Base-by-base conservation (phyloP, 306 rosid genomes). In the Urtica urens region DNA sequence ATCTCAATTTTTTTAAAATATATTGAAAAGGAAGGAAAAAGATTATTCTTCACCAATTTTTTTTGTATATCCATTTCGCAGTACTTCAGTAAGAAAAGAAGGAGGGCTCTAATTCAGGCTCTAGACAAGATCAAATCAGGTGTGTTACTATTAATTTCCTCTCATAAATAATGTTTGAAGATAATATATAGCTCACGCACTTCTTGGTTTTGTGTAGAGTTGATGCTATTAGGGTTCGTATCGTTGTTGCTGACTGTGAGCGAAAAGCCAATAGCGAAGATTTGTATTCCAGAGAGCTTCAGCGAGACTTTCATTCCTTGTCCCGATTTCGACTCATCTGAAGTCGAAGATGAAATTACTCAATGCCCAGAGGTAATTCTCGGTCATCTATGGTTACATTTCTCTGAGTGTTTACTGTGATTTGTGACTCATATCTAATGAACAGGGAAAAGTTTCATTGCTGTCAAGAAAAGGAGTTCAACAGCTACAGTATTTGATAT, bases 71-170 rank as follows among this genome's bases (percentile, higher is more conserved):
- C n/a, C n/a, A n/a, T n/a, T 28, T n/a, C 24, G 27, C 61, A 74
- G 81, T 68, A 67, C 43, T 72, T 78, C n/a, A 53, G 43, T 42
- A 68, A 44, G 50, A 58, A 41, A 45, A 66, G 65, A 46, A 71
- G 52, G 67, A 68, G 56, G 17, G 51, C 81, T 19, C 81, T 78
- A 33, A 28, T 43, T 49, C 65, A 44, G 23, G 86, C 77, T 39
- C 71, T 78, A 49, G 70, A 78, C 47, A 71, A 65, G 50, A 68
- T 71, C 49, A 68, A 74, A 57, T 71, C 79, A 24, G 76, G 86
- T 78, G 21, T 29, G 62, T 14, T 10, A 35, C n/a, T n/a, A n/a
- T n/a, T n/a, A n/a, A n/a, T n/a, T n/a, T n/a, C n/a, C n/a, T n/a
- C n/a, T n/a, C n/a, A n/a, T n/a, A n/a, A n/a, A n/a, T n/a, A n/a